Conservation (phyloP, 75 land plant species). For the Sequoiadendron giganteum region DNA sequence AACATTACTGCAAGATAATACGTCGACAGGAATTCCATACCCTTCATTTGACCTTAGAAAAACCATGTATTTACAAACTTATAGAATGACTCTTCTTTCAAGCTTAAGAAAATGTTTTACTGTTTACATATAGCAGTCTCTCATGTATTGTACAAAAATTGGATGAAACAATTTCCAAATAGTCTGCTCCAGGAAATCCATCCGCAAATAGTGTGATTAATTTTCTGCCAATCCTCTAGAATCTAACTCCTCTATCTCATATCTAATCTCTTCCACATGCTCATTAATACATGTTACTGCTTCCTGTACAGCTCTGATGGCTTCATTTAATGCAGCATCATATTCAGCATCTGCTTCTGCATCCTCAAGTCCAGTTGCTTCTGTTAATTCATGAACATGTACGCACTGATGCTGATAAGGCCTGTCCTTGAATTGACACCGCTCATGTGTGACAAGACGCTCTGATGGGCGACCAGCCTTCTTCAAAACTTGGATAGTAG, state of each 20-base stretch:
- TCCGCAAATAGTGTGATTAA: not conserved
- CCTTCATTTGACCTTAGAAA: not conserved
- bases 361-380: slow-evolving; percentile 76
- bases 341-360: slow-evolving; percentile 91
- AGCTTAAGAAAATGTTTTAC: not conserved
- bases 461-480: slow-evolving; percentile 94
- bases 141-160: not conserved
- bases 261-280: slow-evolving; percentile 75
- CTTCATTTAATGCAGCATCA: slow-evolving; percentile 79
- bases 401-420: slow-evolving; percentile 50
- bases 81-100: not conserved
- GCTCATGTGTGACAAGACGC: slow-evolving; percentile 60
- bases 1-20: not conserved
- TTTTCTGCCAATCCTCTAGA: not conserved
- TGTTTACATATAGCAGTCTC: not conserved
- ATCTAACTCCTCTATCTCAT: slow-evolving; percentile 69
- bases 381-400: slow-evolving; percentile 73
- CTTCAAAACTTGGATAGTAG: slow-evolving; percentile 76
- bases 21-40: not conserved
- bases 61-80: not conserved
- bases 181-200: not conserved
- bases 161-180: not conserved
- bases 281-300: slow-evolving; percentile 76
- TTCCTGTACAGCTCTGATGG: slow-evolving; percentile 73
- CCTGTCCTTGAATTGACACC: slow-evolving; percentile 36